These are phyloP conservation scores for Lotus japonicus DNA, from an alignment of 306 rosid genomes.

Conservation along the genomic window DNA sequence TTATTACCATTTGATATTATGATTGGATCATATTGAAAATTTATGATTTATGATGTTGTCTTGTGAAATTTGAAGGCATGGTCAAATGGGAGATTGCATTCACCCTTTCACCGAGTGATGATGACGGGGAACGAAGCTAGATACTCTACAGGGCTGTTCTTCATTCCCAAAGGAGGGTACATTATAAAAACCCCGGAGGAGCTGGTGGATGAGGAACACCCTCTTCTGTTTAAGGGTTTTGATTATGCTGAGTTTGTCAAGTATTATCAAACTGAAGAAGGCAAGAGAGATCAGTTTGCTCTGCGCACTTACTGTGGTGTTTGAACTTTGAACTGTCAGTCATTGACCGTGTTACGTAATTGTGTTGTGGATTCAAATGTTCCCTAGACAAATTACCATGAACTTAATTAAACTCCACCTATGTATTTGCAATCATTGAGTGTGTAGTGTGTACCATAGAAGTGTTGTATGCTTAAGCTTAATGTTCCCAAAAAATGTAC, in stretches of 20 bases:
- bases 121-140: slow-evolving; percentile 58
- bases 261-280: slow-evolving; percentile 34
- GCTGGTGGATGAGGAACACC: slow-evolving; percentile 62
- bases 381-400: too few relatives aligned
- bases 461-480: background rate
- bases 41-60: background rate
- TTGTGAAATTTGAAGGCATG: slow-evolving; percentile 49
- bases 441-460: too few relatives aligned
- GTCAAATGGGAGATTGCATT: slow-evolving; percentile 56
- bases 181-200: slow-evolving; percentile 49
- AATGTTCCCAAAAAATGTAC: background rate
- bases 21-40: background rate
- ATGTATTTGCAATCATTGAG: background rate
- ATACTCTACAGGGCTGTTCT: slow-evolving; percentile 55
- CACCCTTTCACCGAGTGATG: slow-evolving; percentile 61
- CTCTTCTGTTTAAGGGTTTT: slow-evolving; percentile 56
- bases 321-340: too few relatives aligned
- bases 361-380: background rate
- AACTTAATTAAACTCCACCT: background rate
- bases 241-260: slow-evolving; percentile 45
- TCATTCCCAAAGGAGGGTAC: slow-evolving; percentile 49
- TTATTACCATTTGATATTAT: background rate
- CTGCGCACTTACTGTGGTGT: slow-evolving; percentile 52
- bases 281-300: slow-evolving; percentile 37
- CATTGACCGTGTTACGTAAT: background rate